Evolutionary conservation across 2,329 filamentous ascomycete genomes (phyloP), one percentile per base, ranked within the genome.

Genomic region (Didymella arachidicola): DNA sequence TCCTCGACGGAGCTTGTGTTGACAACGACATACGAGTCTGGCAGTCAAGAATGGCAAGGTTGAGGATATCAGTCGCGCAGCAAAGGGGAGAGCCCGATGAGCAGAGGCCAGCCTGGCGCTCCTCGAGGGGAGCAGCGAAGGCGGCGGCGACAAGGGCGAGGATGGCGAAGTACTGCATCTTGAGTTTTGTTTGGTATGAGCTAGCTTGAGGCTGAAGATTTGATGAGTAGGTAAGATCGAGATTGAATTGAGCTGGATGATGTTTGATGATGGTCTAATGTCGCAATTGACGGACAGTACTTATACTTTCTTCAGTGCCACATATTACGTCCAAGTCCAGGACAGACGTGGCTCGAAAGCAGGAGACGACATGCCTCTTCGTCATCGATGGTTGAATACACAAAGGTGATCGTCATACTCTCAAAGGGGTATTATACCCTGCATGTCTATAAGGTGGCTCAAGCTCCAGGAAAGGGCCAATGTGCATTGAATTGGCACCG

Each of bases 41-140:
- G 72, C 87, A 89, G 78, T 89, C 78, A 25, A 87, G 77, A 71
- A 85, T 78, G 3, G 82, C 84, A 57, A 87, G 61, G 59, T 84
- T 82, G 38, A 88, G 81, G 32, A 89, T 80, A 63, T 88, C 84
- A 25, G 85, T 86, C 14, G 86, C 83, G 71, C 87, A 89, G 80
- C 87, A 89, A 63, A 84, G 81, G 3, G 83, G 68, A 64, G 69
- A 66, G 47, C 71, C 69, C 7, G 72, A 71, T 39, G 65, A 59
- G 74, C 77, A 79, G 67, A 78, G 65, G n/a, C 59, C 55, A 26
- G 55, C 47, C 58, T 76, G 73, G 66, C 75, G 73, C 55, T 71
- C 62, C 25, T 71, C 66, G 19, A 78, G 64, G 41, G 72, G 60
- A 57, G 74, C 68, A 43, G 72, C 69, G 45, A 73, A 68, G 53